Percentiles rank a stretch among this genome's conserved stretches.
Conservation (phyloP, 345 rosid genomes). For the Gossypium rotundifolium region DNA sequence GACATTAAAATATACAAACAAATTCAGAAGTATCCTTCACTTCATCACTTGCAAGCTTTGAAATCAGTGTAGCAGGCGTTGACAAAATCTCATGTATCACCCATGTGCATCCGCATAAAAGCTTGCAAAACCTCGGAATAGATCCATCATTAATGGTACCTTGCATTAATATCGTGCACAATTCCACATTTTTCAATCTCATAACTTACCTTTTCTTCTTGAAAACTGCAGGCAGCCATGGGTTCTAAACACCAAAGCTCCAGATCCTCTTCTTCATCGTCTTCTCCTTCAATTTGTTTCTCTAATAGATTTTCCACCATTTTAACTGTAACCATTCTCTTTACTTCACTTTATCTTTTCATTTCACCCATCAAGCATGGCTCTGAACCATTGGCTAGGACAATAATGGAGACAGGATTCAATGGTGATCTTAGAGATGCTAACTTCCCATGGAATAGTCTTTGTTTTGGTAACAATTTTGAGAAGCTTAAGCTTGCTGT, state of each 20-base stretch:
- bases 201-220: background rate
- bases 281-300: background rate
- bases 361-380: conserved; percentile 16
- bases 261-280: background rate
- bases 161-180: background rate
- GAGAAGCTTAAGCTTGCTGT: conserved; percentile 67
- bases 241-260: background rate
- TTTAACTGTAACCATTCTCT: background rate
- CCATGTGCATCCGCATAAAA: background rate
- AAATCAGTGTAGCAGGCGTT: background rate
- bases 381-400: background rate
- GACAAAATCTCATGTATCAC: background rate
- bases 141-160: background rate
- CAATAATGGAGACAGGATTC: conserved; percentile 13
- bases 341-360: background rate
- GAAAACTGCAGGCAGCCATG: background rate
- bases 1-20: background rate
- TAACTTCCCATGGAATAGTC: conserved; percentile 59
- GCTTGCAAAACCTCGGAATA: background rate
- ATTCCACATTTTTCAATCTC: background rate
- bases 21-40: background rate
- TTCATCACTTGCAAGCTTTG: background rate
- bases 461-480: conserved; percentile 39
- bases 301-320: background rate
- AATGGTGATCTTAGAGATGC: conserved; percentile 56